Base-by-base conservation (phyloP, 2,329 filamentous ascomycete genomes). In the Nigrospora osmanthi region DNA sequence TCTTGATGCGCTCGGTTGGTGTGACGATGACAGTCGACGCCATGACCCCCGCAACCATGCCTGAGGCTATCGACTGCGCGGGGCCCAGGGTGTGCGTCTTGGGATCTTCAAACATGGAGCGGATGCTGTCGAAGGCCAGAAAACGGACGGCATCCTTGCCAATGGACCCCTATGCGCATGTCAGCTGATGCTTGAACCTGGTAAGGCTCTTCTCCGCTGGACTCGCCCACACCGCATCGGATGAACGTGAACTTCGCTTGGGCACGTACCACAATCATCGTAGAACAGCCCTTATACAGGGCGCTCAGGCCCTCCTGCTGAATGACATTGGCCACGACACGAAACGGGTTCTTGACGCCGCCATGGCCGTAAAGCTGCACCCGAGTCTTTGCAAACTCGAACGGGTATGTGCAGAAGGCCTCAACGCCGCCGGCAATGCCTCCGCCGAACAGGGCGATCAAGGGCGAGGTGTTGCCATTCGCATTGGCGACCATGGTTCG, bases 121-220 rank as follows among this genome's bases (percentile, higher is more conserved):
- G 80, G 60, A 83, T 80, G 15, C 70, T 71, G 58, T 83, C 80
- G 58, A 81, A 83, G 40, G 76, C 77, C 9, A 82, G 60, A 57
- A 83, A 83, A 16, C 80, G 75, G 23, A 82, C 72, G 17, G 72
- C 79, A 57, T 82, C 79, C 66, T 83, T 83, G 46, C 68, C 76
- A 13, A 81, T 67, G 9, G 76, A 79, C 16, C 80, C 80, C 58
- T 60, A 42, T 17, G 30, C 6, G 23, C 23, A 23, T 41, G 32
- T 19, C 19, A 11, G 11, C 10, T 15, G 15, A 6, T 12, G 19
- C 12, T 23, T 10, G 40, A 34, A 11, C 6, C 5, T 7, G 9
- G 40, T 7, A 2, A 6, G 23, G 5, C 23, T 28, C 23, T 28
- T 28, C 9, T 7, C 23, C 23, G 23, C 23, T 7, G 10, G 23